Base-by-base conservation (phyloP, 2,329 filamentous ascomycete species). In the Septoria petroselini region DNA sequence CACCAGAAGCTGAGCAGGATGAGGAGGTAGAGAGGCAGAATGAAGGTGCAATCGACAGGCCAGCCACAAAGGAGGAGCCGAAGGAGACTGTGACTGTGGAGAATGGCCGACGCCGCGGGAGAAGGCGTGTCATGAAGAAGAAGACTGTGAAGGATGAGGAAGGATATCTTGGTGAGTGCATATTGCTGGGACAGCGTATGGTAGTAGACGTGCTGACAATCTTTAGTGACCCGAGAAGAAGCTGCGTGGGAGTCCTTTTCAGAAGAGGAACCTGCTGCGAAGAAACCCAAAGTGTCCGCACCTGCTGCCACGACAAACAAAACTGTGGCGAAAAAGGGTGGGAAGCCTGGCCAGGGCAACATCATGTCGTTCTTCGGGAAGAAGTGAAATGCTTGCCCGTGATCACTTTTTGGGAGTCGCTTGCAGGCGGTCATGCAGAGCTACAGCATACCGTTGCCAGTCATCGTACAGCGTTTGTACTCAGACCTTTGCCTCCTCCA, bases 291-390 rank as follows among this genome's bases (percentile, higher is more conserved):
- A 53, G 57, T 70, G 7, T 71, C 52, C 58, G 70, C 62, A 37
- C 41, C 60, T 35, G 62, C 59, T 42, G 49, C 62, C 38, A 52
- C 60, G 38, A 59, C 67, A 1, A 71, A 74, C 1, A 88, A 88
- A 58, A 37, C 50, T 63, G 2, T 71, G 86, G 67, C 65, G 65
- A 42, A 78, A 75, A 63, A 74, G 70, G 59, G 67, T 62, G n/a
- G 66, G 53, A 73, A 70, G 52, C 65, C 70, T 7, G 74, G 80
- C 2, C 85, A 89, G 63, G 89, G 90, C 2, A 95, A 77, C 66
- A 95, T 95, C 65, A 95, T 91, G 85, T 89, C 85, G 1, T 95
- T 95, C 71, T 95, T 95, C 69, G 78, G 79, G 34, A 95, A 94
- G 74, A 93, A 90, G 64, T 86, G 56, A 47, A 40, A 4, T 25